Evolutionary conservation across 2,329 filamentous ascomycete species (phyloP), one percentile per base, ranked within the genome.

Genomic region (Cytospora paraplurivora): DNA sequence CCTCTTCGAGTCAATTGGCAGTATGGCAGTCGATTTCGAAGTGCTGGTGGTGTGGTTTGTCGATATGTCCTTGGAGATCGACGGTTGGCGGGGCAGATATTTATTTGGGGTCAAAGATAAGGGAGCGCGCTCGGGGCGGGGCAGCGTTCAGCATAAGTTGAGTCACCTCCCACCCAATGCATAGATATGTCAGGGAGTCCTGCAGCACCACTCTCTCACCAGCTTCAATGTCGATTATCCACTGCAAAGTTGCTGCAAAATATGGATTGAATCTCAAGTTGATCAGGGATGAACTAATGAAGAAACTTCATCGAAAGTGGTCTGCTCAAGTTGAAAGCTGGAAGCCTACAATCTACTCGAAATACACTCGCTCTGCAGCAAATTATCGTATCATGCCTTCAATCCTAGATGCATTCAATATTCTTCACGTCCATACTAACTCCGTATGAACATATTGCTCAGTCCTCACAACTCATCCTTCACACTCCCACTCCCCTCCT

Each of bases 401-500:
- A 4, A 35, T 35, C 21, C 15, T 8, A 19, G 13, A 8, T 37
- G 32, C 21, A 17, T 15, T 41, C 5, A 7, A 7, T 33, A 11
- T 33, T 32, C 4, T n/a, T 44, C 21, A 1, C 15, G 19, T 19
- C 13, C 4, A 21, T n/a, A 5, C 4, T 7, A 15, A 52, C 49
- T 27, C 7, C 21, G 17, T 21, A 33, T n/a, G 15, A 11, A 8
- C 6, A 13, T 17, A 27, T 13, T 19, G 5, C 27, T 12, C 44
- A 37, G 44, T 19, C 8, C 50, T 55, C 68, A 79, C 66, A 80
- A 67, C 72, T 80, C 79, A 66, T 81, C 76, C 68, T 72, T 76
- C 19, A 70, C 66, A 1, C 67, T 27, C 27, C 27, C 27, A 27
- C 27, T 27, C 27, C 27, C 68, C 37, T 66, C 68, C 41, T 58